A percentile compares a stretch with the other conserved stretches of the same genome.
Conservation (phyloP, 2,329 filamentous ascomycete species). For the Chrysoporthe austroafricana region DNA sequence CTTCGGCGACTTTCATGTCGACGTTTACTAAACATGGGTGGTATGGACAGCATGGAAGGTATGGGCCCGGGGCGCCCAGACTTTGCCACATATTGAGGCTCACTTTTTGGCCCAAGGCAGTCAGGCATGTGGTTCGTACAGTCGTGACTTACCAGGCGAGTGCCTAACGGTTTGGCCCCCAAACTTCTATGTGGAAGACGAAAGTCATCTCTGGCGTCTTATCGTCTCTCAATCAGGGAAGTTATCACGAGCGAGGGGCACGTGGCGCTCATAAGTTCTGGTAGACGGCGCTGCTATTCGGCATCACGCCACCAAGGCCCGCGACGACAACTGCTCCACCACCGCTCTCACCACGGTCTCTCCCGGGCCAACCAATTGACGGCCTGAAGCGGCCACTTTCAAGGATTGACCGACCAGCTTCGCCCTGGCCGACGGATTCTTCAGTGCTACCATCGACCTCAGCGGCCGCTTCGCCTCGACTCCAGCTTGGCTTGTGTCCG, state of each 20-base stretch:
- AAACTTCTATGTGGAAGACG: not conserved
- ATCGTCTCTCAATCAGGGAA: not conserved
- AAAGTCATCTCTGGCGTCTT: constrained; percentile 4
- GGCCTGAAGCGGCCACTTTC: not conserved
- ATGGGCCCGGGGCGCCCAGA: not conserved
- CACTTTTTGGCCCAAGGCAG: constrained; percentile 8
- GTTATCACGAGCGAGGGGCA: not conserved
- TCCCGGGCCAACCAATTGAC: constrained; percentile 19
- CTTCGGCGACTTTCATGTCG: no score
- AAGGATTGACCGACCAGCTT: constrained; percentile 18
- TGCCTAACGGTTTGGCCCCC: constrained; percentile 20
- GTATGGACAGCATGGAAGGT: constrained; percentile 9
- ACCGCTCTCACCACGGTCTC: constrained; percentile 9
- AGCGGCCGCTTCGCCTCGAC: constrained; percentile 25
- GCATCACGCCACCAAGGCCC: constrained; percentile 9
- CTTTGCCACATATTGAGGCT: constrained; percentile 18
- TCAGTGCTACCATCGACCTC: constrained; percentile 17
- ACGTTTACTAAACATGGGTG: not conserved
- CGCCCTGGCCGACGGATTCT: constrained; percentile 24
- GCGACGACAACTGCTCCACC: constrained; percentile 22
- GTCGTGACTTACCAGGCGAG: not conserved
- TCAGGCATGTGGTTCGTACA: not conserved
- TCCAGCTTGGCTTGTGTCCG: constrained; percentile 4
- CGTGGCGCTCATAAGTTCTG: not conserved
- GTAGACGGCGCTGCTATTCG: not conserved